phyloP scores from a whole-genome alignment of 2,329 filamentous ascomycete species.

The Talaromyces sp. region DNA sequence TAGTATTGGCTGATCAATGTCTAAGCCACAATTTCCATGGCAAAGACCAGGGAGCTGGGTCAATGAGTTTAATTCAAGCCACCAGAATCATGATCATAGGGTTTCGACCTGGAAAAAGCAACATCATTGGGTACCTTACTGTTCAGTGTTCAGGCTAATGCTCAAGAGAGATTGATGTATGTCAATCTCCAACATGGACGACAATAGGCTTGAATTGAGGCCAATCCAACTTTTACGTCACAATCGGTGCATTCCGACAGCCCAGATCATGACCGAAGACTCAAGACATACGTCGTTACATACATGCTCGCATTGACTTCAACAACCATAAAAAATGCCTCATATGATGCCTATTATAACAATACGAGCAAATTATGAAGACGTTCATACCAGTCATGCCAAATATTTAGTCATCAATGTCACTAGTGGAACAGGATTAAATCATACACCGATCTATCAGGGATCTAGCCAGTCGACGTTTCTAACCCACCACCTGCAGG shows the following conservation, averaged over 20 bases:
- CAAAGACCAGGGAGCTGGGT: not conserved
- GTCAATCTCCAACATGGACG: not conserved
- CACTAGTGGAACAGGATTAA: not conserved
- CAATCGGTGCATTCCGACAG: not conserved
- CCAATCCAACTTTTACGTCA: conserved; percentile 4
- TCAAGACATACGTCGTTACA: not conserved
- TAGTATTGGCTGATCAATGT: not conserved
- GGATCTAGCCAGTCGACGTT: not conserved
- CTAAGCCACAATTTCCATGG: conserved; percentile 9
- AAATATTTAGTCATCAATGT: not conserved
- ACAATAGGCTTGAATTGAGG: not conserved
- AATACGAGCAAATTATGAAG: not conserved
- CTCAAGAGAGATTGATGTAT: not conserved
- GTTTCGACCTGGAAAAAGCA: not conserved
- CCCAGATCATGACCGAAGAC: not conserved
- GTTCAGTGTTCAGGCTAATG: not conserved
- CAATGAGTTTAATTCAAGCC: conserved; percentile 11
- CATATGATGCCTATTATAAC: not conserved
- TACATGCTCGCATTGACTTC: not conserved
- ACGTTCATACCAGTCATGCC: not conserved
- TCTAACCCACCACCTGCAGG: not conserved
- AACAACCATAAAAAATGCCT: not conserved
- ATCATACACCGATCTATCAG: not conserved
- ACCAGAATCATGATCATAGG: not conserved
- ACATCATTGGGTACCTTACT: not conserved